Base-by-base conservation (phyloP, 2,329 filamentous ascomycete genomes). In the Xylaria sp. region DNA sequence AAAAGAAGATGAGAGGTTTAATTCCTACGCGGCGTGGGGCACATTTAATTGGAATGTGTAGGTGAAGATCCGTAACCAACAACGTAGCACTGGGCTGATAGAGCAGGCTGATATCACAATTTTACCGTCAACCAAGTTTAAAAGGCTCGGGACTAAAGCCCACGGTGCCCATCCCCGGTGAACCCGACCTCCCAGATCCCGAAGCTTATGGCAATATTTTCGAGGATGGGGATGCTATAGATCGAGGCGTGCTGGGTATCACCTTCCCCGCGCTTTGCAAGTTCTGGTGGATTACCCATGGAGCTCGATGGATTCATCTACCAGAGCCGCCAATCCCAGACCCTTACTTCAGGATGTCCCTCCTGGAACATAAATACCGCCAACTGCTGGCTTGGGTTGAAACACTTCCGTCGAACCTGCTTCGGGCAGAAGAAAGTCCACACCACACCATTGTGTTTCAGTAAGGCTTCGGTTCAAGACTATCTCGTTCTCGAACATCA, bases 31-130 rank as follows among this genome's bases (percentile, higher is more conserved):
- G 19, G 24, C 21, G 4, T 51, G 48, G 48, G 48, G 48, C 19
- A 30, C 24, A 30, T 51, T 51, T 8, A 51, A 51, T 51, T 30
- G 48, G 48, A 51, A 51, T 30, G 19, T 51, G 48, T 51, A 24
- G 14, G 48, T 51, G 19, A 30, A 12, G 21, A 3, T 5, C 8
- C 21, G 1, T 12, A 24, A 51, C 48, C 8, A 14, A 30, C 12
- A 6, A 27, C 14, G 21, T 7, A n/a, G 17, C n/a, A 50, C 19
- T 36, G 34, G 48, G 48, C 21, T 51, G 9, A 30, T 12, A 12
- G 21, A 51, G 4, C 21, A 51, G 48, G 24, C 4, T 51, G 4
- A 24, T 51, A 24, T 51, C 48, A 12, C 21, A 27, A 51, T 51
- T 51, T 30, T 30, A 51, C 19, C 48, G 48, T 5, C 48, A 51